phyloP scores from a whole-genome alignment of 2,329 filamentous ascomycete species.

The Myriosclerotinia duriaeana region DNA sequence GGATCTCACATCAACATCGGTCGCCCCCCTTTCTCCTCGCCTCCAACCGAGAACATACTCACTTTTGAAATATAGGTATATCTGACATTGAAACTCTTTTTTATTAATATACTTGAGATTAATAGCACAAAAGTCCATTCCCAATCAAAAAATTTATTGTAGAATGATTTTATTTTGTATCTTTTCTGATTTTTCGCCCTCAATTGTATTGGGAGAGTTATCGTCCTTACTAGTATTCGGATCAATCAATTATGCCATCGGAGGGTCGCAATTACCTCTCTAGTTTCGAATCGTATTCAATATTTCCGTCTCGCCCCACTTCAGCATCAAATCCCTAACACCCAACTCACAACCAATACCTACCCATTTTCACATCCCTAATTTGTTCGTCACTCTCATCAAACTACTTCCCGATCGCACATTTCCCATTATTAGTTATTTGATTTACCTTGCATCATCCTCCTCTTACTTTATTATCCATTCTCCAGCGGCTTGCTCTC shows the following conservation, averaged over 20 bases:
- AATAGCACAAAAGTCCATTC: not conserved
- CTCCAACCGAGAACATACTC: slow-evolving; percentile 3
- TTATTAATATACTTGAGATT: not conserved
- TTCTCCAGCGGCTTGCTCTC: not conserved
- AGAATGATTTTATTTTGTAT: not conserved
- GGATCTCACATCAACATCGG: not conserved
- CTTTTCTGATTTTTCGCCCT: not conserved
- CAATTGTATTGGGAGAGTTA: not conserved
- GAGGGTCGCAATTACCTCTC: not conserved
- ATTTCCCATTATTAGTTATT: not conserved
- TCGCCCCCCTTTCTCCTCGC: not conserved
- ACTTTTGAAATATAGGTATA: not conserved
- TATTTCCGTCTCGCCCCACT: not conserved
- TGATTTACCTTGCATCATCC: too few species aligned
- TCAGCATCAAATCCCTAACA: not conserved
- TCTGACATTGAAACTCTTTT: not conserved
- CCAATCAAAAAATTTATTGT: too few species aligned
- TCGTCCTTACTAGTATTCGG: slow-evolving; percentile 6
- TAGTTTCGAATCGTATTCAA: not conserved
- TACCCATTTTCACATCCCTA: not conserved
- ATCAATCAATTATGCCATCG: not conserved
- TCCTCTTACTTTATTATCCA: not conserved
- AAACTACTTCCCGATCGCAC: not conserved
- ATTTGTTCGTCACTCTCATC: not conserved
- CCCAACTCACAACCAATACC: not conserved